These are phyloP conservation scores for Pseudovirgaria hyperparasitica DNA, from an alignment of 2,329 filamentous ascomycete species.

Conservation along the genomic window DNA sequence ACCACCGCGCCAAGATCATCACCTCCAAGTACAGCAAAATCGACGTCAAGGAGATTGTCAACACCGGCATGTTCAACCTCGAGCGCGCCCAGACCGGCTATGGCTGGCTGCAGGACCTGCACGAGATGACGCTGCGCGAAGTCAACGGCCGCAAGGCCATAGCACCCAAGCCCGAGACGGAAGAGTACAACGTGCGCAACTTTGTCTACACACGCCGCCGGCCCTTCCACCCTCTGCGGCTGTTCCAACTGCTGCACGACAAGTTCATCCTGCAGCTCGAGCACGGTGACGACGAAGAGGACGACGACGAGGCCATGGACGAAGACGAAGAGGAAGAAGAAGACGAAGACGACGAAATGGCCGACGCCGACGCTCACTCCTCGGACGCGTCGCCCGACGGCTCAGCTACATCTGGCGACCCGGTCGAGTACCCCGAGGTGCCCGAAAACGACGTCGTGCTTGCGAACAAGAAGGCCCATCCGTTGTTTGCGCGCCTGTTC, in stretches of 20 bases:
- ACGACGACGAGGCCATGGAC: conserved; percentile 17
- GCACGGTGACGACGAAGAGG: conserved; percentile 19
- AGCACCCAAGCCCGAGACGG: conserved; percentile 56
- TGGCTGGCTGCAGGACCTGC: conserved; percentile 58
- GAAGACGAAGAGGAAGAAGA: conserved; percentile 9
- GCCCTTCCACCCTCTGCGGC: conserved; percentile 28
- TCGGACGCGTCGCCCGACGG: conserved; percentile 1
- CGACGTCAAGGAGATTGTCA: conserved; percentile 49
- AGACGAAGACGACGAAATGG: conserved; percentile 9
- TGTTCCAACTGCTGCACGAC: conserved; percentile 28
- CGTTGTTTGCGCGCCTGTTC: conserved; percentile 42
- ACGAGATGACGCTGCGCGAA: conserved; percentile 52
- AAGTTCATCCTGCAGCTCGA: conserved; percentile 31
- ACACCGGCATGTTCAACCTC: conserved; percentile 53
- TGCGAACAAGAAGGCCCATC: conserved; percentile 41
- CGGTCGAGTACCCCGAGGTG: conserved; percentile 21
- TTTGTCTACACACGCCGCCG: conserved; percentile 52
- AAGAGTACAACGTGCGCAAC: conserved; percentile 58
- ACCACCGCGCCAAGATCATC: conserved; percentile 52
- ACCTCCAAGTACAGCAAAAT: conserved; percentile 47
- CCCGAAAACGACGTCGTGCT: conserved; percentile 31
- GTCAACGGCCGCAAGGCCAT: conserved; percentile 41
- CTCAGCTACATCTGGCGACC: conserved; percentile 2
- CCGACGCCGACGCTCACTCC: neutral
- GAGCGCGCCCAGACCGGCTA: conserved; percentile 50